Evolutionary conservation across 108 stramenopile genomes (phyloP), one percentile per base, ranked within the genome.

Genomic region (Skeletonema costatum): DNA sequence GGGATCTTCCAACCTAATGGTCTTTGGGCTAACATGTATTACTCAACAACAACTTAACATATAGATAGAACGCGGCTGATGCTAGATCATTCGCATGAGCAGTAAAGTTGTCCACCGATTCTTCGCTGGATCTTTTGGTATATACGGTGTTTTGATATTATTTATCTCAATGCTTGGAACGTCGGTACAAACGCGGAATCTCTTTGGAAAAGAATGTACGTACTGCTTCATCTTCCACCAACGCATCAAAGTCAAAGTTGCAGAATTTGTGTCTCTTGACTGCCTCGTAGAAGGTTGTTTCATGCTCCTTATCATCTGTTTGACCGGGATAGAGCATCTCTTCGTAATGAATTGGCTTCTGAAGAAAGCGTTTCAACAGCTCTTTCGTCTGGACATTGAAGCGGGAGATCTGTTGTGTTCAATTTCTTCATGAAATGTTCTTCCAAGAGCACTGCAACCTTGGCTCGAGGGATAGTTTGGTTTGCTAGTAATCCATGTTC

Each of bases 401-500:
- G 50, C 6, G 50, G 50, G 17, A 51, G 50, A 19, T 51, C 19
- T 51, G 50, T 19, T 51, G 50, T 19, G 3, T 51, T 51, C 50
- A 17, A 21, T 5, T 17, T 17, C 50, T 51, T 51, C 17, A 51
- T 51, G 0, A 19, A n/a, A 51, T 51, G 0, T 2, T 50, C 50
- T 51, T 51, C 50, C 50, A 51, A 7, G 19, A 51, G 50, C 17
- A 19, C 19, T 19, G 50, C 50, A 51, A 51, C 17, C 50, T 51
- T 17, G 50, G 50, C 50, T 51, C 50, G 50, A 19, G 50, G 50
- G 50, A 51, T 51, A 51, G 50, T 51, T 51, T 51, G 50, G 19
- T 51, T 51, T 51, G 50, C 50, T 1, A 51, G 50, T 51, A 51
- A 51, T 51, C 50, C 50, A 51, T 51, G 50, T 51, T 51, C 50